Evolutionary conservation across 306 rosid species (phyloP).

Genomic region (Sicyos edulis): DNA sequence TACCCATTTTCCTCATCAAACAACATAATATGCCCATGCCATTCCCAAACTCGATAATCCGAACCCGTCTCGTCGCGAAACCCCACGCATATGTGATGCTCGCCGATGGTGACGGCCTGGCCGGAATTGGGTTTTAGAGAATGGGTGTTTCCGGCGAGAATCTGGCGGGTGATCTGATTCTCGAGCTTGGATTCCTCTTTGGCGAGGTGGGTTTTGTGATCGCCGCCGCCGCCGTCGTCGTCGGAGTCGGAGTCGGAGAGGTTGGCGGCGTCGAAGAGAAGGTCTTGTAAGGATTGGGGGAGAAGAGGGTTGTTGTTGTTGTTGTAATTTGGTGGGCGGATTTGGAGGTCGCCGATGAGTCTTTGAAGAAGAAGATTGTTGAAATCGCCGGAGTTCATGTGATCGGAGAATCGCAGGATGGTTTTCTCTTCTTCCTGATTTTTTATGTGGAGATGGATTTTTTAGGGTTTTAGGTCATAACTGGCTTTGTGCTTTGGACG

Average conservation of each 20-base stretch:
- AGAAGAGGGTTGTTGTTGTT: conserved; percentile 32
- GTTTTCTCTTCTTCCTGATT: too few species aligned
- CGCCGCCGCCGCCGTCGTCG: conserved; percentile 31
- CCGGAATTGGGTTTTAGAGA: conserved; percentile 74
- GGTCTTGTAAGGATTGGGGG: conserved; percentile 71
- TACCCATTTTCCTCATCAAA: conserved; percentile 69
- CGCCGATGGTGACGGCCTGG: conserved; percentile 67
- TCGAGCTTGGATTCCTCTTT: conserved; percentile 53
- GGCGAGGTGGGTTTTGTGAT: conserved; percentile 39
- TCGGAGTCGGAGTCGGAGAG: too few species aligned
- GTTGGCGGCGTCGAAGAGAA: conserved; percentile 42
- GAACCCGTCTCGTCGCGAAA: conserved; percentile 67
- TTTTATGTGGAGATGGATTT: too few species aligned
- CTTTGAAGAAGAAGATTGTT: conserved; percentile 59
- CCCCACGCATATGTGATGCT: conserved; percentile 74
- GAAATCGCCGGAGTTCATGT: conserved; percentile 49
- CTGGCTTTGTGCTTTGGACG: too few species aligned
- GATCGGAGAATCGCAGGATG: too few species aligned
- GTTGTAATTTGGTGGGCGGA: conserved; percentile 30
- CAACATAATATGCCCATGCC: conserved; percentile 93
- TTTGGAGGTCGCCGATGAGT: conserved; percentile 63
- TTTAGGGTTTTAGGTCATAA: too few species aligned
- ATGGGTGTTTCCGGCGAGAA: conserved; percentile 49
- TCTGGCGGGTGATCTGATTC: conserved; percentile 48
- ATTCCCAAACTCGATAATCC: conserved; percentile 91